These are phyloP conservation scores for Neocucurbitaria cava DNA, from an alignment of 2,329 filamentous ascomycete species.

Conservation along the genomic window DNA sequence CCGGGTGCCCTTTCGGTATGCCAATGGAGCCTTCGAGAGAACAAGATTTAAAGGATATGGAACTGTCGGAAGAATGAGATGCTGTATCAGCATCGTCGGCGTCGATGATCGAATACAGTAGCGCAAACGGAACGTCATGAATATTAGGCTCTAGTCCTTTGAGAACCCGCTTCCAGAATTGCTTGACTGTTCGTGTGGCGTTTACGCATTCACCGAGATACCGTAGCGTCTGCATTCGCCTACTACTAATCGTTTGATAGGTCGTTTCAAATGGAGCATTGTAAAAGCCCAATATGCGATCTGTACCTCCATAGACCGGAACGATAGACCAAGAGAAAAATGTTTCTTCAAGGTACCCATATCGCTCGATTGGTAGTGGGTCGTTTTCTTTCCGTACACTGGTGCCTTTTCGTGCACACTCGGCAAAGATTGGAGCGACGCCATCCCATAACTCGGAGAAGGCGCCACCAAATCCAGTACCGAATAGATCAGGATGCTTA, in stretches of 20 bases:
- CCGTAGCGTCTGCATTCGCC: slow-evolving; percentile 50
- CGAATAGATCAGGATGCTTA: slow-evolving; percentile 40
- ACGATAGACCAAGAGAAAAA: slow-evolving; percentile 56
- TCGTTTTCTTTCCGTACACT: slow-evolving; percentile 39
- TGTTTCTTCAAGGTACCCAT: slow-evolving; percentile 38
- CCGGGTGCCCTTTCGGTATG: slow-evolving; percentile 38
- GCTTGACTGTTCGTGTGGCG: slow-evolving; percentile 33
- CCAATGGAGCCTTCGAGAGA: slow-evolving; percentile 43
- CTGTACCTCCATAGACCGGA: slow-evolving; percentile 50
- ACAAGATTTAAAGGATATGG: slow-evolving; percentile 36
- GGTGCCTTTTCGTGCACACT: slow-evolving; percentile 38
- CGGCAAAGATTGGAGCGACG: slow-evolving; percentile 41
- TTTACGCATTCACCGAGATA: slow-evolving; percentile 47
- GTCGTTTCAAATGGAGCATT: slow-evolving; percentile 49
- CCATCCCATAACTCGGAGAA: slow-evolving; percentile 52
- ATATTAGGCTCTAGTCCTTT: slow-evolving; percentile 55
- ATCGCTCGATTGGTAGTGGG: slow-evolving; percentile 35
- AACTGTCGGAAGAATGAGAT: slow-evolving; percentile 36
- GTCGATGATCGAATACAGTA: slow-evolving; percentile 42
- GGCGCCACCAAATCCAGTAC: slow-evolving; percentile 41
- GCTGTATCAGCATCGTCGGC: slow-evolving; percentile 32
- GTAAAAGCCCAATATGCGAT: slow-evolving; percentile 39
- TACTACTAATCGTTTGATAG: slow-evolving; percentile 46
- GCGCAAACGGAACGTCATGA: slow-evolving; percentile 41
- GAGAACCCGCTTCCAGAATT: slow-evolving; percentile 59